Conservation (phyloP, 257 asterid species). For the Oldenlandia corymbosa region DNA sequence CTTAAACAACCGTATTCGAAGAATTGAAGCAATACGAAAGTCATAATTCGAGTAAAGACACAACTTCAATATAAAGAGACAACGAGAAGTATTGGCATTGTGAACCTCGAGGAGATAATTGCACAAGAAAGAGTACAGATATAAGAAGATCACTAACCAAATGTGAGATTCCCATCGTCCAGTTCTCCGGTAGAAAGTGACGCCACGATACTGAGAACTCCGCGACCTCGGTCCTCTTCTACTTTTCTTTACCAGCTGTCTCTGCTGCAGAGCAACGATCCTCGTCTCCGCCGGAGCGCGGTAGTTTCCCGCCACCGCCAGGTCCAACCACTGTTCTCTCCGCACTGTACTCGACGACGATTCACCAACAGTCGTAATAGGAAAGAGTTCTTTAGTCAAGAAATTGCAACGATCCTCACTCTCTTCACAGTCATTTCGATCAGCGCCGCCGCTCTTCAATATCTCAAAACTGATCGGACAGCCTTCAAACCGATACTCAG, state of each 20-base stretch:
- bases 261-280: slow-evolving; percentile 43
- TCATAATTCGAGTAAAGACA: not conserved
- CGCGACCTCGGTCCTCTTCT: slow-evolving; percentile 97
- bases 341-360: not conserved
- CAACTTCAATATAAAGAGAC: not conserved
- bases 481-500: slow-evolving; percentile 34
- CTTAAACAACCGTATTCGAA: not conserved
- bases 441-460: slow-evolving; percentile 40
- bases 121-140: not conserved
- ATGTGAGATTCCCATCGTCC: slow-evolving; percentile 99
- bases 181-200: slow-evolving; percentile 92
- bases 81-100: not conserved
- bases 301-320: slow-evolving; percentile 38
- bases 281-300: slow-evolving; percentile 35
- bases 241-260: slow-evolving; percentile 66
- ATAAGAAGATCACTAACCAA: slow-evolving; percentile 43
- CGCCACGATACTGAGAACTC: slow-evolving; percentile 98
- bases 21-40: not conserved
- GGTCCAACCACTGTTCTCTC: slow-evolving; percentile 40
- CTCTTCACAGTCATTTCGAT: slow-evolving; percentile 32
- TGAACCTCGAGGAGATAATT: not conserved
- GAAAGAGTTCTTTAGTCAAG: slow-evolving; percentile 60
- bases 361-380: slow-evolving; percentile 28
- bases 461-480: slow-evolving; percentile 37
- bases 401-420: slow-evolving; percentile 34